A percentile compares a stretch with the other conserved stretches of the same genome.
phyloP scores from a whole-genome alignment of 345 rosid species.

The Ricinus communis region DNA sequence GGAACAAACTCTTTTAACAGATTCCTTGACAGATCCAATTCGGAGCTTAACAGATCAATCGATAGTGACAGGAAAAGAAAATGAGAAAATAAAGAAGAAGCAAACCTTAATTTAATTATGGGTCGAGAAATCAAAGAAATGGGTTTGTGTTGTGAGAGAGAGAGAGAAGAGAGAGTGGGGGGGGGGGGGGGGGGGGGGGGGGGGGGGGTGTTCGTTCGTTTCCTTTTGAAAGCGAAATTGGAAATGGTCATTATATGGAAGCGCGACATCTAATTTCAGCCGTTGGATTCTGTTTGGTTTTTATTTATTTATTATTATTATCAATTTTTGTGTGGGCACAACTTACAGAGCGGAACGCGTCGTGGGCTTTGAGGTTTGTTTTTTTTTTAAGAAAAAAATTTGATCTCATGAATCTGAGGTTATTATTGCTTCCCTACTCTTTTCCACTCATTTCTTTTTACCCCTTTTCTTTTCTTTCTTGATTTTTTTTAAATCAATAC shows the following conservation, averaged over 20 bases:
- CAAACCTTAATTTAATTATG: not conserved
- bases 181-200: no score
- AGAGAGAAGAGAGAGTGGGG: not conserved
- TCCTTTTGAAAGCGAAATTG: not conserved
- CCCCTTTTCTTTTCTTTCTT: no score
- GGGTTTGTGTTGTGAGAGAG: not conserved
- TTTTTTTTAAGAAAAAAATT: not conserved
- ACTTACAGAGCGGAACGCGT: constrained; percentile 23
- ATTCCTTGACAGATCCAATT: not conserved
- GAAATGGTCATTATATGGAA: constrained; percentile 9
- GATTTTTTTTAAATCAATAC: no score
- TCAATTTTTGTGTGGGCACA: constrained; percentile 12
- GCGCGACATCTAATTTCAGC: constrained; percentile 13
- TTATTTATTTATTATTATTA: not conserved
- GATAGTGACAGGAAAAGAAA: no score
- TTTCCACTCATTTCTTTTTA: no score
- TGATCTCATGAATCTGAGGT: not conserved
- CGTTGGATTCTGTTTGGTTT: constrained; percentile 18
- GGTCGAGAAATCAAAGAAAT: not conserved
- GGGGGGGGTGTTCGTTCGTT: no score
- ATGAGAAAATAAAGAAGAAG: not conserved
- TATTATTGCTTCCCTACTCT: not conserved
- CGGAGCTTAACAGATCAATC: not conserved
- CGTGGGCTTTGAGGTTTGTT: not conserved
- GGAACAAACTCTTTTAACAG: no score